phyloP scores from a whole-genome alignment of 2,329 filamentous ascomycete species.

The Plectosphaerella sp. region DNA sequence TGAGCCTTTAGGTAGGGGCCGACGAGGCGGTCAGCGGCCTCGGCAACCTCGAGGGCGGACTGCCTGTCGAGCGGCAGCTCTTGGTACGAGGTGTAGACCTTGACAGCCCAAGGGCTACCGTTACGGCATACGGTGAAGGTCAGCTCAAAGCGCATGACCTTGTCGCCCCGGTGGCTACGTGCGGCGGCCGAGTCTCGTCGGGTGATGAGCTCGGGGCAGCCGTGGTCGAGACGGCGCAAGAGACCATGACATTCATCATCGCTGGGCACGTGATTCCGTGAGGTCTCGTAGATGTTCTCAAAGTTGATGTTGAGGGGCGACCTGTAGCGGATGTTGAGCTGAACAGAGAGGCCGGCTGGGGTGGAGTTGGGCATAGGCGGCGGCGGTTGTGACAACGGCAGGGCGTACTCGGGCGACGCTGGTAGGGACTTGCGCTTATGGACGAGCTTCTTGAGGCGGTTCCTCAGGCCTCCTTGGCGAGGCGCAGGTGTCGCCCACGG shows the following conservation, averaged over 20 bases:
- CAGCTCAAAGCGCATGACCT: constrained; percentile 44
- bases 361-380: not conserved
- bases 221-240: constrained; percentile 46
- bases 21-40: constrained; percentile 45
- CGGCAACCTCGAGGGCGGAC: constrained; percentile 39
- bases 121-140: constrained; percentile 39
- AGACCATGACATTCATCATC: constrained; percentile 44
- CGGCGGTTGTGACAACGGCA: not conserved
- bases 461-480: not conserved
- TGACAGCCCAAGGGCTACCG: constrained; percentile 36
- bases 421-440: not conserved
- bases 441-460: not conserved
- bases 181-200: constrained; percentile 45
- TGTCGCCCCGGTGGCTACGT: constrained; percentile 31
- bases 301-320: constrained; percentile 38
- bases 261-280: constrained; percentile 35
- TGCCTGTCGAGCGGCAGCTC: constrained; percentile 37
- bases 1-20: constrained; percentile 46
- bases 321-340: constrained; percentile 41
- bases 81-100: constrained; percentile 46
- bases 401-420: not conserved
- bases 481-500: not conserved
- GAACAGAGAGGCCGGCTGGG: constrained; percentile 27
- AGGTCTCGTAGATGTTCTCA: constrained; percentile 41
- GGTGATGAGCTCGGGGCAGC: constrained; percentile 48